Evolutionary conservation across 139 green algal species (phyloP).

Genomic region (Chlamydomonas urium): DNA sequence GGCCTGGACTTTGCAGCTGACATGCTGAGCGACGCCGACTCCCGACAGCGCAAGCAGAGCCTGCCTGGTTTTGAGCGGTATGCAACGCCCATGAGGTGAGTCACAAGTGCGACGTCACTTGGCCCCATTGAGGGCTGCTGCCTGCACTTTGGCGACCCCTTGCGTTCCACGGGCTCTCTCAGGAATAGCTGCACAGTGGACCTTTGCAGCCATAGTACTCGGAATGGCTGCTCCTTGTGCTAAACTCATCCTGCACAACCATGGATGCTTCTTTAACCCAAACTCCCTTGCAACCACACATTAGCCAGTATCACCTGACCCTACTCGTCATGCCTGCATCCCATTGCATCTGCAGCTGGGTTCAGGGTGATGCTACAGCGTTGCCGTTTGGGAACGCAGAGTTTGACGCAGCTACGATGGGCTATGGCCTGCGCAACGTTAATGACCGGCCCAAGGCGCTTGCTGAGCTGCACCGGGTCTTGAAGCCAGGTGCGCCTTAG

Average conservation of each 20-base stretch:
- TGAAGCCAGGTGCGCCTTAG: slow-evolving; percentile 53
- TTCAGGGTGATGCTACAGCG: slow-evolving; percentile 89
- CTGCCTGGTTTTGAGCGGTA: slow-evolving; percentile 10
- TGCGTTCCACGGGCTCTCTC: too few species aligned
- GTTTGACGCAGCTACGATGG: slow-evolving; percentile 93
- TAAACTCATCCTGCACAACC: background rate
- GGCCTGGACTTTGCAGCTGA: slow-evolving; percentile 91
- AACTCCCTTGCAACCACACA: too few species aligned
- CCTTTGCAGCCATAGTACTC: too few species aligned
- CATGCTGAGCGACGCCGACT: slow-evolving; percentile 66
- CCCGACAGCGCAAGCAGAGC: slow-evolving; percentile 4
- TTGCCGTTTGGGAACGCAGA: slow-evolving; percentile 75
- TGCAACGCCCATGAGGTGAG: slow-evolving; percentile 23
- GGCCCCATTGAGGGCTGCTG: too few species aligned
- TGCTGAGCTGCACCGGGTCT: slow-evolving; percentile 82
- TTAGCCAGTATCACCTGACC: background rate
- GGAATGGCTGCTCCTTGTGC: background rate
- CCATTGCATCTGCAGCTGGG: slow-evolving; percentile 47
- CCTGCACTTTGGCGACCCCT: too few species aligned
- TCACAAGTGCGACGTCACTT: too few species aligned
- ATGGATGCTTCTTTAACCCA: background rate
- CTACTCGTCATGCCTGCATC: background rate
- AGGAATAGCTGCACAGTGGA: too few species aligned
- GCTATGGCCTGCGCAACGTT: slow-evolving; percentile 95
- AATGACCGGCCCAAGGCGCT: slow-evolving; percentile 38